phyloP scores from a whole-genome alignment of 495 filamentous ascomycete species.

The Hapsidospora chrysogenum region DNA sequence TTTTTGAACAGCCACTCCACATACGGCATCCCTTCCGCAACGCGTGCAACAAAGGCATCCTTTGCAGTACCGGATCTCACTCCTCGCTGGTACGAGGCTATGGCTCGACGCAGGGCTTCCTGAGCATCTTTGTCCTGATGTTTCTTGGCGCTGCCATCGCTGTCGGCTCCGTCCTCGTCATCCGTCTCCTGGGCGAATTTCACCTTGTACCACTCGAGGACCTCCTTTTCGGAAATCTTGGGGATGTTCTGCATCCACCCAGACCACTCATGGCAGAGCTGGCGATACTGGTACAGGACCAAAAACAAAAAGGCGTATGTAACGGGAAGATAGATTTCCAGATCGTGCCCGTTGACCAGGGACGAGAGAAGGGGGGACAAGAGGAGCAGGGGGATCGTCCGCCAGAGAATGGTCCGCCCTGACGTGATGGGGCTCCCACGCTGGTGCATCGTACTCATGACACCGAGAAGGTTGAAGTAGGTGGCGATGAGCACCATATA shows the following conservation, averaged over 20 bases:
- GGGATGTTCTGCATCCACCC: slow-evolving; percentile 31
- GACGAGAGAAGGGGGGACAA: slow-evolving; percentile 29
- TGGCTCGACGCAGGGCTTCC: slow-evolving; percentile 2
- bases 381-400: slow-evolving; percentile 29
- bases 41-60: slow-evolving; percentile 2
- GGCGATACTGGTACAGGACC: slow-evolving; percentile 27
- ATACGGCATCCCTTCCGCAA: slow-evolving; percentile 9
- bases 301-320: slow-evolving; percentile 27
- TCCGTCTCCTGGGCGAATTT: slow-evolving; percentile 1
- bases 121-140: background rate
- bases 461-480: slow-evolving; percentile 30
- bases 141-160: slow-evolving; percentile 1
- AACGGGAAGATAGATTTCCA: slow-evolving; percentile 28
- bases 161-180: background rate
- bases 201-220: slow-evolving; percentile 30
- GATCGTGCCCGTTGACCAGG: slow-evolving; percentile 25
- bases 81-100: background rate
- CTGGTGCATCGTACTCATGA: slow-evolving; percentile 16
- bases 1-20: slow-evolving; percentile 11
- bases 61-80: background rate
- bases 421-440: slow-evolving; percentile 10
- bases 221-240: slow-evolving; percentile 28
- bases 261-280: slow-evolving; percentile 31
- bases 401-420: slow-evolving; percentile 18
- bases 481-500: slow-evolving; percentile 31